phyloP scores from a whole-genome alignment of 2,329 filamentous ascomycete species.

The Trichoderma cornu-damae region DNA sequence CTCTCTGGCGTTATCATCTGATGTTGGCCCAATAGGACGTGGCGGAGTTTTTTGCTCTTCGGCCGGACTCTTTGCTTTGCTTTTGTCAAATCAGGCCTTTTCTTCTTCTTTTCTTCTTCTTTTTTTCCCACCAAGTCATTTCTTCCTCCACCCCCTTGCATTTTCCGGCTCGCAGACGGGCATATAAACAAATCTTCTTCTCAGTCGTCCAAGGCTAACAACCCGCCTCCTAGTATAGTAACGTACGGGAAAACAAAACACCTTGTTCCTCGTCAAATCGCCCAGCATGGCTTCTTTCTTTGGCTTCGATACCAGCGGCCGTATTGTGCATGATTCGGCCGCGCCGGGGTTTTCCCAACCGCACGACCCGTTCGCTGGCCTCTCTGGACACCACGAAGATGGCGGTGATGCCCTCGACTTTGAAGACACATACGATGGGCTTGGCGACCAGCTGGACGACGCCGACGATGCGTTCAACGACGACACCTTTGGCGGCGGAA shows the following conservation, averaged over 20 bases:
- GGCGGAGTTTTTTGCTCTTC: too few relatives aligned
- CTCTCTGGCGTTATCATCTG: too few relatives aligned
- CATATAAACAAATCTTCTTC: not conserved
- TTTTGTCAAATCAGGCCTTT: not conserved
- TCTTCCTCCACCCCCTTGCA: too few relatives aligned
- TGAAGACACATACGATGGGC: conserved; percentile 93
- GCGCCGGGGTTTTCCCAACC: conserved; percentile 77
- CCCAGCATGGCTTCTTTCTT: conserved; percentile 84
- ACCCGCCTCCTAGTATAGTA: conserved; percentile 23
- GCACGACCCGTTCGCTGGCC: conserved; percentile 81
- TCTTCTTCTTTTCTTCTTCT: too few relatives aligned
- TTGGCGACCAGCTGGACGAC: conserved; percentile 87
- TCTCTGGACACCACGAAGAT: conserved; percentile 61
- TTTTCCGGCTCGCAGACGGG: too few relatives aligned
- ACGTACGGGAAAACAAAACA: too few relatives aligned
- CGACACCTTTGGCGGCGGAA: conserved; percentile 70
- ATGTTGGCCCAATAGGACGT: too few relatives aligned
- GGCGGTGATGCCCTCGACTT: conserved; percentile 64
- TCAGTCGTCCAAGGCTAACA: conserved; percentile 21
- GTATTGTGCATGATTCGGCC: conserved; percentile 53
- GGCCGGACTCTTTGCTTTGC: not conserved
- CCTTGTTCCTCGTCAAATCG: conserved; percentile 12
- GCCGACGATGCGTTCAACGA: conserved; percentile 93
- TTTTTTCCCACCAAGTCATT: not conserved
- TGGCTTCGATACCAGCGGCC: conserved; percentile 66